These are phyloP conservation scores for Pythium grandisporangium DNA, from an alignment of 352 stramenopile genomes.

Conservation along the genomic window DNA sequence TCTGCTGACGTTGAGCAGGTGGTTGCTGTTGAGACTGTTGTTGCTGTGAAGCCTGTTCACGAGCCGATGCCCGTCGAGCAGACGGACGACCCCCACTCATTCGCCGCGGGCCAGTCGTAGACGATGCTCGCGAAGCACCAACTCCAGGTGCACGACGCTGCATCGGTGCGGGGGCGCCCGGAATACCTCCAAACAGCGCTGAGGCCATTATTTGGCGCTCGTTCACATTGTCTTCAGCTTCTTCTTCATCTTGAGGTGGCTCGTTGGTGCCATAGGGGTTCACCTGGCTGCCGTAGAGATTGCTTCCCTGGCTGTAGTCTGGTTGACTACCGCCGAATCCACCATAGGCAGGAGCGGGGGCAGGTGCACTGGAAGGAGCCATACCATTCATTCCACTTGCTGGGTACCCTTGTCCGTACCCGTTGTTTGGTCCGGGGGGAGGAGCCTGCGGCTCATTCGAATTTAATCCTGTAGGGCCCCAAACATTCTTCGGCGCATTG, in stretches of 20 bases:
- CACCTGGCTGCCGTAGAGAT: conserved; percentile 22
- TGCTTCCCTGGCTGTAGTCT: conserved; percentile 23
- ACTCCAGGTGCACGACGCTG: conserved; percentile 22
- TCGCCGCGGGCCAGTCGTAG: conserved; percentile 20
- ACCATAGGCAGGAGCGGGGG: conserved; percentile 16
- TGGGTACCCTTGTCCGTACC: conserved; percentile 21
- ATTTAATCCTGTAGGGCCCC: conserved; percentile 75
- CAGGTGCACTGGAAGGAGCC: conserved; percentile 8
- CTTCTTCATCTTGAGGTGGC: conserved; percentile 25
- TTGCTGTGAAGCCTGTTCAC: conserved; percentile 27
- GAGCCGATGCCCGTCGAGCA: conserved; percentile 18
- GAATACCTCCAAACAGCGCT: conserved; percentile 95
- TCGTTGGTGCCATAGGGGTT: conserved; percentile 10
- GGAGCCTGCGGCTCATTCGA: conserved; percentile 9
- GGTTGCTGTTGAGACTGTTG: conserved; percentile 23
- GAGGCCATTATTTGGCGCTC: conserved; percentile 88
- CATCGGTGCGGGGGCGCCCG: conserved; percentile 48
- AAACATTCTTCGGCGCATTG: conserved; percentile 75
- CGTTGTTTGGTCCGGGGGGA: conserved; percentile 1
- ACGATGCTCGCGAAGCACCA: conserved; percentile 15
- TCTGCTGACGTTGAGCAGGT: no score
- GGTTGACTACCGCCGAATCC: conserved; percentile 35
- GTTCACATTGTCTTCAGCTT: conserved; percentile 47
- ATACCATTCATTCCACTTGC: no score
- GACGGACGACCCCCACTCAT: conserved; percentile 21